These are phyloP conservation scores for Paraurostyla sp. DNA, from an alignment of 73 alveolate genomes.

Conservation along the genomic window DNA sequence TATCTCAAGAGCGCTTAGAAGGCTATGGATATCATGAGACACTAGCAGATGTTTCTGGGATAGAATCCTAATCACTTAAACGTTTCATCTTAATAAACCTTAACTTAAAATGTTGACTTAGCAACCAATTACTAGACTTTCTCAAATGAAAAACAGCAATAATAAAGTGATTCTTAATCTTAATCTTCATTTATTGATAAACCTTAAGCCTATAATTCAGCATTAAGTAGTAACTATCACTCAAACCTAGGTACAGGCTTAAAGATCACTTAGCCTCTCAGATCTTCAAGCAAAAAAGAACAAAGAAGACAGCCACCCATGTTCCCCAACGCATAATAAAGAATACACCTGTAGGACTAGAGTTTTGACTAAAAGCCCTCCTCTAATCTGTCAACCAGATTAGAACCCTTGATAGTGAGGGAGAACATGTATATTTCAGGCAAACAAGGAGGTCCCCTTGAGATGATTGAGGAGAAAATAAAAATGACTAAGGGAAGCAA, in stretches of 20 bases:
- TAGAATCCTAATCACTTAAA: no score
- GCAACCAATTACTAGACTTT: neutral
- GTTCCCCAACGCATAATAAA: no score
- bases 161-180: neutral
- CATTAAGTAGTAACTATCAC: neutral
- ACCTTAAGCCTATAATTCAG: neutral
- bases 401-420: neutral
- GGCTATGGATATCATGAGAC: constrained; percentile 59
- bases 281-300: constrained; percentile 13
- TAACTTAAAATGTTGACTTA: no score
- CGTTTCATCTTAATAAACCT: no score
- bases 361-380: no score
- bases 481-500: neutral
- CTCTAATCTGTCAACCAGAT: no score
- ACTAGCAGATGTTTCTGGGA: neutral
- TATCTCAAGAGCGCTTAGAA: constrained; percentile 57
- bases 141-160: neutral
- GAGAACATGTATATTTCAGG: neutral
- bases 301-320: neutral
- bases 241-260: neutral
- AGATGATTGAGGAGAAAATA: constrained; percentile 7
- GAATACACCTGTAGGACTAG: no score
- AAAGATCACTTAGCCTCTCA: neutral
- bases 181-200: neutral
- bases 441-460: no score